Evolutionary conservation across 1,139 yeast genomes (phyloP).

Genomic region (Blastobotrys aristatus): DNA sequence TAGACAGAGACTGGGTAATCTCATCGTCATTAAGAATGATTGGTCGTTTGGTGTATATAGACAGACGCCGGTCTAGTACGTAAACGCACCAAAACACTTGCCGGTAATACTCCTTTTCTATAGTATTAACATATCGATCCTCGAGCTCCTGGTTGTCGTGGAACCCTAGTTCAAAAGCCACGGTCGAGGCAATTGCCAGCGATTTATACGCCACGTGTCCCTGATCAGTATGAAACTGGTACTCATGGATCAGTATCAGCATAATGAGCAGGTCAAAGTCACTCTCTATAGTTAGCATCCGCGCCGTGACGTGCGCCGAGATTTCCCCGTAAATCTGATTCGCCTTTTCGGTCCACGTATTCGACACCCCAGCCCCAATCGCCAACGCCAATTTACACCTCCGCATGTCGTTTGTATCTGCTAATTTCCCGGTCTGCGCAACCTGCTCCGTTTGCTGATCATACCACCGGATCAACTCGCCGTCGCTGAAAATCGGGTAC

Average conservation of each 20-base stretch:
- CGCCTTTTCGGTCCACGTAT: conserved; percentile 17
- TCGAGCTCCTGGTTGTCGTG: conserved; percentile 21
- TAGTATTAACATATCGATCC: conserved; percentile 15
- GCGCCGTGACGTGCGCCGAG: conserved; percentile 15
- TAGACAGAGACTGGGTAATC: conserved; percentile 24
- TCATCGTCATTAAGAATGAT: conserved; percentile 24
- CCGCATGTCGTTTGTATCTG: not conserved
- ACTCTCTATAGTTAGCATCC: conserved; percentile 19
- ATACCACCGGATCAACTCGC: conserved; percentile 20
- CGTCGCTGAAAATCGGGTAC: conserved; percentile 26
- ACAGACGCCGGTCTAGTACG: conserved; percentile 25
- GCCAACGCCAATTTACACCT: conserved; percentile 18
- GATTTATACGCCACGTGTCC: conserved; percentile 26
- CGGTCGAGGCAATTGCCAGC: conserved; percentile 22
- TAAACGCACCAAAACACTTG: conserved; percentile 28
- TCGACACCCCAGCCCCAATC: conserved; percentile 22
- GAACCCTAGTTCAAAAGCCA: conserved; percentile 26
- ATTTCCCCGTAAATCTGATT: conserved; percentile 20
- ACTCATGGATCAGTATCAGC: conserved; percentile 24
- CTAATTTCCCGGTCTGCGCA: not conserved
- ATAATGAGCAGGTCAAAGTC: conserved; percentile 18
- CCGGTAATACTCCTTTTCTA: conserved; percentile 20
- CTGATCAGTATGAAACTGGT: conserved; percentile 26
- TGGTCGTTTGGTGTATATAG: conserved; percentile 26
- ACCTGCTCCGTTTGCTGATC: conserved; percentile 13